Conservation (phyloP, 2,329 filamentous ascomycete genomes). For the Neonectria neomacrospora region DNA sequence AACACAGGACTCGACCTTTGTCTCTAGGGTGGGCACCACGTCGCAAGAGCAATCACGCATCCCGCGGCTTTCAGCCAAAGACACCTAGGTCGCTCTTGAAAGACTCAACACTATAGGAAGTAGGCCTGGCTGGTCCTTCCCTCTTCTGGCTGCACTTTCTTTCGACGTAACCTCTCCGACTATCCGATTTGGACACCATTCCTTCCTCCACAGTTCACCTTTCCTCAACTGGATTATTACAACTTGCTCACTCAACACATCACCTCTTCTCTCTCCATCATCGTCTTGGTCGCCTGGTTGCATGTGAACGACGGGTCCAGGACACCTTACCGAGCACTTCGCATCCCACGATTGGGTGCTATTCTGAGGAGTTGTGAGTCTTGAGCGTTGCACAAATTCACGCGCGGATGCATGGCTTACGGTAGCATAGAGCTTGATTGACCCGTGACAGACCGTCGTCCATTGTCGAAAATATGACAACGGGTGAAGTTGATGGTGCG, state of each 20-base stretch:
- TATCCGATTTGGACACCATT: too few relatives aligned
- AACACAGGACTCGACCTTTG: neutral
- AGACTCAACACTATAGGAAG: conserved; percentile 13
- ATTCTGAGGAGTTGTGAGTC: conserved; percentile 14
- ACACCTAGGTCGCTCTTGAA: conserved; percentile 9
- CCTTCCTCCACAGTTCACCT: neutral
- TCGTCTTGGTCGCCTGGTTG: neutral
- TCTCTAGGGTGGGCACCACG: conserved; percentile 4
- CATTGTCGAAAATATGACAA: conserved; percentile 30
- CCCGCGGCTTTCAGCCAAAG: conserved; percentile 2
- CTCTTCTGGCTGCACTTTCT: conserved; percentile 30
- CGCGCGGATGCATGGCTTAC: conserved; percentile 12
- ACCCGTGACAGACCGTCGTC: neutral
- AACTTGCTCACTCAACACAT: neutral
- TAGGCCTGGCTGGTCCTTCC: conserved; percentile 21
- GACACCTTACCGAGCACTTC: neutral
- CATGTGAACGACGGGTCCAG: neutral
- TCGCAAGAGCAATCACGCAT: neutral
- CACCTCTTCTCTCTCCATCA: neutral
- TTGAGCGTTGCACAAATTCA: conserved; percentile 1
- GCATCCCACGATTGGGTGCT: neutral
- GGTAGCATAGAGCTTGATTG: conserved; percentile 8
- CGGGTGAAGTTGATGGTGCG: conserved; percentile 24
- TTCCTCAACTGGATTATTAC: neutral
- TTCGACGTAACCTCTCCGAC: conserved; percentile 3